phyloP scores from a whole-genome alignment of 345 rosid species.

The Eucalyptus cladocalyx region DNA sequence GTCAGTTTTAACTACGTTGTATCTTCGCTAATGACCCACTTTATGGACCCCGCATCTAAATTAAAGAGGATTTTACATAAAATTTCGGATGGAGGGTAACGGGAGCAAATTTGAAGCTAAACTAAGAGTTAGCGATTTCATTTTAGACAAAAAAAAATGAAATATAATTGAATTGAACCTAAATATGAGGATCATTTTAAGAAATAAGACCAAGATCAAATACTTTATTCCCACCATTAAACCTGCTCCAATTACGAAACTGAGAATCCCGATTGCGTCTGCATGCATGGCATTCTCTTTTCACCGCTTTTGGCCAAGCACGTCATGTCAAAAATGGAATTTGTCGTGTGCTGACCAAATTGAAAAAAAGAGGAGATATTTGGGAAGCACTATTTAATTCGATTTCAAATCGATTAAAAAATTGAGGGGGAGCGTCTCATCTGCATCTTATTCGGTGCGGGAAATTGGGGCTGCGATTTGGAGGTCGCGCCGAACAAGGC shows the following conservation, averaged over 20 bases:
- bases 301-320: background rate
- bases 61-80: background rate
- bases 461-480: background rate
- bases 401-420: background rate
- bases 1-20: background rate
- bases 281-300: background rate
- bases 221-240: background rate
- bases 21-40: background rate
- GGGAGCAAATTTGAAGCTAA: no score
- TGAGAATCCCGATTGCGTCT: background rate
- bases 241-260: background rate
- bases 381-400: background rate
- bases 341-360: background rate
- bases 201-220: background rate
- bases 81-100: no score
- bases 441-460: background rate
- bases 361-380: background rate
- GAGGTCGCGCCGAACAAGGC: background rate
- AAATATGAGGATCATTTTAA: background rate
- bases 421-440: background rate
- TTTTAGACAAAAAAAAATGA: background rate
- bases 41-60: background rate
- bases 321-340: background rate
- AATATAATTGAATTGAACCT: background rate
- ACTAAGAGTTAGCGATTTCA: background rate